Evolutionary conservation across 139 green algal species (phyloP), one percentile per base, ranked within the genome.

Genomic region (Chlorella sp.): DNA sequence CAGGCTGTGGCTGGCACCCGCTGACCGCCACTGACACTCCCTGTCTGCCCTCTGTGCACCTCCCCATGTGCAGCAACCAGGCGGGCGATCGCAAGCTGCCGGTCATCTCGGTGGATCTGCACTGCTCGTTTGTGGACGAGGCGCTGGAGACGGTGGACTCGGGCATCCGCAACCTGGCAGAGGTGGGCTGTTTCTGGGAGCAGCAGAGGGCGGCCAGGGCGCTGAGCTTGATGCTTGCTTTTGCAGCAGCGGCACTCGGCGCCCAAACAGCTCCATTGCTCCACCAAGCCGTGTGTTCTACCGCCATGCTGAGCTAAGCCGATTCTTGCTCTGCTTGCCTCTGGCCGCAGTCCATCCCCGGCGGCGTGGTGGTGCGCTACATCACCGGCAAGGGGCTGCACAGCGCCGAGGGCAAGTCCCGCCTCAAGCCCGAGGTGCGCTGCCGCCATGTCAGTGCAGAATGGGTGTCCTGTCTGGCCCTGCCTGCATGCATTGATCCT

Each of bases 351-450:
- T 83, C 77, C 56, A 83, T 83, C 60, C 77, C 82, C 0, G 82
- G 82, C 38, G 82, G 82, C 41, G 82, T 86, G 56, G 56, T 80
- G 19, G 70, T 86, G 41, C 72, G 56, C 16, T 86, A 86, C 82
- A 86, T 86, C 54, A 86, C 82, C 7, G 82, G 82, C 13, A 81
- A 68, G 30, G 82, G 82, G 38, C n/a, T 51, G 43, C 82, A 86
- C 82, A 82, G 72, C 72, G 16, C 72, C 32, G 60, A 62, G 9
- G 82, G 82, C 43, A 43, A 32, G 26, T 60, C 72, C 22, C 72
- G 72, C 38, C 76, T 86, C 70, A 81, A 81, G 41, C 82, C 82
- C 26, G 70, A 76, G 54, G 76, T 46, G 54, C 40, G 70, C 51
- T 30, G 20, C 60, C 13, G 60, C 36, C 13, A 46, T 36, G 1